Percentiles rank a stretch among this genome's conserved stretches.
Evolutionary conservation across 306 rosid genomes (phyloP).

Genomic region (Prunus mume): DNA sequence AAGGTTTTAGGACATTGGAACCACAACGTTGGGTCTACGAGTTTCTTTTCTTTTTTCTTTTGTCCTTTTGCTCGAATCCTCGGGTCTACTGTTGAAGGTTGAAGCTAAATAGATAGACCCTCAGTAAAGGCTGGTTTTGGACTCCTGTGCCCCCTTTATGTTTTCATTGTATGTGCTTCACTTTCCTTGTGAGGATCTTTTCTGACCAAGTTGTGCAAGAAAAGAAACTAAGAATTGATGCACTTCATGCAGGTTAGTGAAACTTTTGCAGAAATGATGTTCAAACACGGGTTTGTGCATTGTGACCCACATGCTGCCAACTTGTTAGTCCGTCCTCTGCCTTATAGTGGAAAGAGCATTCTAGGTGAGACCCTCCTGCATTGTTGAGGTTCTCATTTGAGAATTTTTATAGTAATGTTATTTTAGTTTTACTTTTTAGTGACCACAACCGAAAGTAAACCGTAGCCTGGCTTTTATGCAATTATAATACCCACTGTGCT

Average conservation of each 20-base stretch:
- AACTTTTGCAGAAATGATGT: slow-evolving; percentile 98
- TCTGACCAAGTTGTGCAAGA: neutral
- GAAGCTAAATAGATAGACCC: neutral
- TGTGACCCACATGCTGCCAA: slow-evolving; percentile 98
- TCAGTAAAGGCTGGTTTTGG: neutral
- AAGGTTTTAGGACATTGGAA: neutral
- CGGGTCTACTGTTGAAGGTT: neutral
- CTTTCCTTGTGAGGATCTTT: neutral
- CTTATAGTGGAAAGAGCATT: slow-evolving; percentile 57
- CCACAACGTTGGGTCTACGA: neutral
- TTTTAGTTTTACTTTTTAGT: neutral
- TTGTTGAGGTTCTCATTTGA: slow-evolving; percentile 9
- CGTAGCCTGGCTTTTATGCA: neutral
- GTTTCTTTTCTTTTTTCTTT: neutral
- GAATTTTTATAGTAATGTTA: neutral
- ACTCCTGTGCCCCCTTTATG: neutral
- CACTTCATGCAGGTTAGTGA: slow-evolving; percentile 70
- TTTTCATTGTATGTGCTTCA: slow-evolving; percentile 8
- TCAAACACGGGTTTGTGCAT: slow-evolving; percentile 96
- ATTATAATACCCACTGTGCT: neutral
- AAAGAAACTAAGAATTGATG: slow-evolving; percentile 17
- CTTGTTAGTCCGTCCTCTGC: slow-evolving; percentile 83
- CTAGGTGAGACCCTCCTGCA: slow-evolving; percentile 50
- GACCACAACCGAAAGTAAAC: neutral
- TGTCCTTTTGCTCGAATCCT: neutral